A percentile compares a stretch with the other conserved stretches of the same genome.
Conservation (phyloP, 1,284 basidiomycete genomes). For the Microbotryomycetes sp. region DNA sequence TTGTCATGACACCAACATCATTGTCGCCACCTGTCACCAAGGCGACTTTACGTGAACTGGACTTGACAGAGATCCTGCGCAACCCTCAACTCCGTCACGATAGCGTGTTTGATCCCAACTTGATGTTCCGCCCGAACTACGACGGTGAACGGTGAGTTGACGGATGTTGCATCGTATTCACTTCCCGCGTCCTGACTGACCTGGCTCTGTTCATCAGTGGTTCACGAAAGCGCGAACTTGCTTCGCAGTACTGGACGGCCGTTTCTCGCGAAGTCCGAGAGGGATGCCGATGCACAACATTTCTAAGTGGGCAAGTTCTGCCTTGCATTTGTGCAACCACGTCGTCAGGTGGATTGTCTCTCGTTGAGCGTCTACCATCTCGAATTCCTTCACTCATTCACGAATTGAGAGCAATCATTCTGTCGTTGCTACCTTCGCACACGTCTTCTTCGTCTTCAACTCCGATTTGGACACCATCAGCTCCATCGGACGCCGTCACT, state of each 20-base stretch:
- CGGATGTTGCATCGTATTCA: neutral
- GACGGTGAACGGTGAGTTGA: constrained; percentile 39
- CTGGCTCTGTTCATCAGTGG: constrained; percentile 66
- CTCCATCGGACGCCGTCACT: constrained; percentile 44
- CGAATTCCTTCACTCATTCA: constrained; percentile 64
- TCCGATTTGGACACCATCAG: constrained; percentile 47
- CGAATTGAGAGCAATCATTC: constrained; percentile 73
- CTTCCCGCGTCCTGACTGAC: constrained; percentile 38
- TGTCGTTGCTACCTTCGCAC: constrained; percentile 62
- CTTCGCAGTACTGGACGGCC: constrained; percentile 79
- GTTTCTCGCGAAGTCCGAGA: constrained; percentile 68
- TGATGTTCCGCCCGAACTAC: constrained; percentile 45
- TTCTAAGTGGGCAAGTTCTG: constrained; percentile 52
- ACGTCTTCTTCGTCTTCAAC: constrained; percentile 55
- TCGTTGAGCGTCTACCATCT: constrained; percentile 53
- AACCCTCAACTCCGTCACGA: constrained; percentile 90
- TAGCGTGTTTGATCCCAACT: constrained; percentile 61
- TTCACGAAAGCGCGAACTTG: constrained; percentile 63
- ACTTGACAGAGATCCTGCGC: constrained; percentile 74
- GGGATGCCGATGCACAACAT: constrained; percentile 77
- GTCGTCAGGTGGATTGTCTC: constrained; percentile 35
- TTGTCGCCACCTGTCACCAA: constrained; percentile 72
- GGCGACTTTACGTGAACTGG: constrained; percentile 73
- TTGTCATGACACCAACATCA: constrained; percentile 43
- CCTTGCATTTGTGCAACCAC: constrained; percentile 51